Evolutionary conservation across 2,329 filamentous ascomycete species (phyloP), one percentile per base, ranked within the genome.

Genomic region (Hymenotorrendiella dingleyae): DNA sequence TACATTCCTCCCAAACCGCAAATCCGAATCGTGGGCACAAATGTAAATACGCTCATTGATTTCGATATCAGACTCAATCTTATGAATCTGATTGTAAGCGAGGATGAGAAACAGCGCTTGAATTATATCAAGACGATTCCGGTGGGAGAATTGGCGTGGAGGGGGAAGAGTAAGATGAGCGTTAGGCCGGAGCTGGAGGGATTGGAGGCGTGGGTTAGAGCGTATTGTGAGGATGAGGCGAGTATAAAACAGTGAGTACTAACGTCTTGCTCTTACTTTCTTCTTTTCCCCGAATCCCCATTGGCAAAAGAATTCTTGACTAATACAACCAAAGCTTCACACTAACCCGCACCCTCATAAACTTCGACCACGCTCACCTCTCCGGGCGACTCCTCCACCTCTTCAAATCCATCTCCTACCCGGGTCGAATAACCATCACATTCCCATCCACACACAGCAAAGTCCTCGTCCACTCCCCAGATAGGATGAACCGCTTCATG

Each of bases 11-110:
- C 75, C 6, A 78, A 78, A 54, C 73, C 71, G 0, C 65, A 71
- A 47, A 66, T 78, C 17, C 65, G 69, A 40, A 67, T 78, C 40
- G 62, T 62, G 3, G 74, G 74, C 33, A 67, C 60, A 23, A 47
- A 34, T 7, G 19, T 8, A 2, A 66, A 68, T 22, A 62, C 64
- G n/a, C 57, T 60, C 44, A 52, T 71, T 23, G 74, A 78, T 56
- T 78, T 79, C 50, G 66, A 70, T 43, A 58, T 78, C 45, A 71
- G 68, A 53, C 60, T 78, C 30, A 78, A 78, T 55, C 61, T 77
- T 14, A 73, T 78, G 70, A 64, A 60, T 36, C 61, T 78, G 9
- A 63, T 79, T 4, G 64, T 77, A 2, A 66, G 73, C 0, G 68
- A 73, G 2, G 57, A 64, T 6, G 40, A 38, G 3, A 50, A 45